These are phyloP conservation scores for Mycena rosella DNA, from an alignment of 768 basidiomycete species.

Conservation along the genomic window DNA sequence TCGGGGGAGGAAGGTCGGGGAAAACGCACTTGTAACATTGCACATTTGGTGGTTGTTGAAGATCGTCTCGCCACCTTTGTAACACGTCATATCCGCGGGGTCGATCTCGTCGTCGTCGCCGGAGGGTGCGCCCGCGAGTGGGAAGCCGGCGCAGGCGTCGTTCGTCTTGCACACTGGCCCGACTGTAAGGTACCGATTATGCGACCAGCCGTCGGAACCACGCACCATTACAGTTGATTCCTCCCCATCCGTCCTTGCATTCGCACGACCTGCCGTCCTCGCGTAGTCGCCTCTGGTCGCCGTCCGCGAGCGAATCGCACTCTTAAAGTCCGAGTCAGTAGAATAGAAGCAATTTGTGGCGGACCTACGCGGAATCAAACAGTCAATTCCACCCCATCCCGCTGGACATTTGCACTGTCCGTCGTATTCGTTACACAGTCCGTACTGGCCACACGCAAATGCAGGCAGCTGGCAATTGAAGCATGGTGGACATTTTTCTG, in stretches of 20 bases:
- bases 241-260: slow-evolving; percentile 95
- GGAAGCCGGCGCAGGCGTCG: slow-evolving; percentile 83
- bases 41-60: slow-evolving; percentile 98
- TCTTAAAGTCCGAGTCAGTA: slow-evolving; percentile 61
- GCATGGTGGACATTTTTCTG: slow-evolving; percentile 84
- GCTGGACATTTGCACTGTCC: slow-evolving; percentile 97
- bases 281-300: slow-evolving; percentile 84
- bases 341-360: neutral
- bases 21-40: slow-evolving; percentile 92
- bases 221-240: slow-evolving; percentile 97
- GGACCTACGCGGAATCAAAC: slow-evolving; percentile 87
- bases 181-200: neutral
- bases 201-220: slow-evolving; percentile 3
- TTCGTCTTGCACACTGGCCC: slow-evolving; percentile 86
- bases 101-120: slow-evolving; percentile 53
- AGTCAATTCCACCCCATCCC: slow-evolving; percentile 98
- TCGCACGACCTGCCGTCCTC: slow-evolving; percentile 82
- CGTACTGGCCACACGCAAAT: slow-evolving; percentile 94
- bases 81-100: slow-evolving; percentile 87
- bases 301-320: slow-evolving; percentile 95
- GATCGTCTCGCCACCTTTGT: slow-evolving; percentile 93
- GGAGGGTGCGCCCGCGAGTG: slow-evolving; percentile 60
- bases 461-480: slow-evolving; percentile 96
- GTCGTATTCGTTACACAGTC: slow-evolving; percentile 90
- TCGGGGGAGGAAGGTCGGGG: neutral